phyloP scores from a whole-genome alignment of 768 basidiomycete species.

The Megacollybia marginata region DNA sequence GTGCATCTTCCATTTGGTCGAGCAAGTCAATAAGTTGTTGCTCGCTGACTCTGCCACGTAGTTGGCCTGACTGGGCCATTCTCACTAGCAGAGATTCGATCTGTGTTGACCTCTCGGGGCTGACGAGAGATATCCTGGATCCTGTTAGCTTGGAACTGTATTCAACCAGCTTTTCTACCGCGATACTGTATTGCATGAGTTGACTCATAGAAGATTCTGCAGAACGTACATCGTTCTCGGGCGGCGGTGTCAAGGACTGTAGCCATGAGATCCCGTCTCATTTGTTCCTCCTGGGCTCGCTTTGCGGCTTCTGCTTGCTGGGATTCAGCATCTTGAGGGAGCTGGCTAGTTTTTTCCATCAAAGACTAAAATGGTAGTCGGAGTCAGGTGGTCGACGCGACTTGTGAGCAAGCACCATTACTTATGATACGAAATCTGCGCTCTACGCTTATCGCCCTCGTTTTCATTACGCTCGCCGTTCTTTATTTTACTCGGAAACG shows the following conservation, averaged over 20 bases:
- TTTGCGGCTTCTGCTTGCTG: constrained; percentile 45
- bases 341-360: background rate
- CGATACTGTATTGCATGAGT: background rate
- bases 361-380: too few relatives aligned
- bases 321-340: constrained; percentile 8
- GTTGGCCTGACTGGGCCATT: constrained; percentile 80
- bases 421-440: too few relatives aligned
- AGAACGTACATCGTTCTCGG: constrained; percentile 65
- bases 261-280: constrained; percentile 69
- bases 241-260: constrained; percentile 74
- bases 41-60: constrained; percentile 72
- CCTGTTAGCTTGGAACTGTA: constrained; percentile 36
- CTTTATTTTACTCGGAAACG: too few relatives aligned
- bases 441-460: too few relatives aligned
- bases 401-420: too few relatives aligned
- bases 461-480: too few relatives aligned
- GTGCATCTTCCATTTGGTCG: constrained; percentile 57
- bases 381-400: too few relatives aligned
- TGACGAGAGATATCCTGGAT: constrained; percentile 81
- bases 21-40: constrained; percentile 77
- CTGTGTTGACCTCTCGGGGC: constrained; percentile 71
- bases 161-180: constrained; percentile 1
- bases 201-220: background rate
- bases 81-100: constrained; percentile 73
- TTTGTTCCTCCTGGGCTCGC: constrained; percentile 63